Evolutionary conservation across 2,329 filamentous ascomycete genomes (phyloP), one percentile per base, ranked within the genome.

Genomic region (Whalleya microplaca): DNA sequence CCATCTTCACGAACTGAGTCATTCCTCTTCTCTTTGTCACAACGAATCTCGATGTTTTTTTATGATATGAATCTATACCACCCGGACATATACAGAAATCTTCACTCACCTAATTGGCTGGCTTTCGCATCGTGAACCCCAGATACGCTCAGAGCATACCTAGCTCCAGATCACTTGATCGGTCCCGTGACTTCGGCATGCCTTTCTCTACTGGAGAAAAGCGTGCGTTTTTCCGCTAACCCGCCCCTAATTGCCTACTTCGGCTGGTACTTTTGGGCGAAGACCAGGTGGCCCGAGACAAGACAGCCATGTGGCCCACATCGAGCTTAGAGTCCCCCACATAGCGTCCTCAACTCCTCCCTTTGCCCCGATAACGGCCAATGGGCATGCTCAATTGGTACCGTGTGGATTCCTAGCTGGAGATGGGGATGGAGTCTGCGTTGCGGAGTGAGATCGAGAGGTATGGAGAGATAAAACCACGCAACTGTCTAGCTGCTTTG

Each of bases 1-100:
- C 61, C 63, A 60, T 65, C 62, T 62, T 64, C 49, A 64, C 51
- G 50, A 58, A 58, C 41, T 18, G 29, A 23, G 27, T 43, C 20
- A 44, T 50, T 20, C 37, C 21, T 48, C 47, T 48, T 40, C 32
- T 37, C 47, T 49, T 49, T 51, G 20, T 51, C 46, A 42, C 40
- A n/a, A 41, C 20, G 45, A 45, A 37, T 14, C 32, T 37, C 32
- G 32, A 37, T 27, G 42, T 51, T 12, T 21, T 46, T 23, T 50
- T 32, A 41, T 48, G 53, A 43, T 47, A 27, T 4, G 9, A 50
- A 44, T 29, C 9, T 51, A 41, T 48, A 44, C 45, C 45, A 45
- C 23, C 44, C 48, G 41, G 44, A 21, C 43, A 37, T 43, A 55
- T 42, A 23, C 23, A 41, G 54, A 55, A 55, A 63, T 57, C 54